Base-by-base conservation (phyloP, 257 asterid genomes). In the Nicotiana sylvestris region DNA sequence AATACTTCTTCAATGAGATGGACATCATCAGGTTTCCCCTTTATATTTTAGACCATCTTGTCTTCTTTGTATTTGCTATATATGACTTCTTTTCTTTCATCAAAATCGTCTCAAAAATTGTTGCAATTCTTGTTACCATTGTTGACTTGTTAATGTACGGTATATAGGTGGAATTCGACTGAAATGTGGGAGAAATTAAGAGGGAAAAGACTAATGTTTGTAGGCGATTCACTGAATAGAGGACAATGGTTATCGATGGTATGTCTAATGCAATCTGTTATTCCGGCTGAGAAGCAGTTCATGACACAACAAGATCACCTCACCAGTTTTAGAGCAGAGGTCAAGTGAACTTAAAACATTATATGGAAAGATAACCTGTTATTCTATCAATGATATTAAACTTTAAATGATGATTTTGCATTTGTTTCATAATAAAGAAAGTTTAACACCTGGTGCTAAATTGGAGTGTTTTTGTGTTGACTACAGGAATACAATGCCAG, bases 221-320 rank as follows among this genome's bases (percentile, higher is more conserved):
- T 94, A 0, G 99, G 97, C 64, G 98, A 95, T 89, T 92, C 99
- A 18, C 82, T 95, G 76, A 94, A 92, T 77, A 86, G 98, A 90
- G 98, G 98, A 62, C 97, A 95, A 77, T 95, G 99, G 99, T 90
- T 95, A 85, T 95, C 98, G 25, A 83, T 94, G 94, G 43, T 95
- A 87, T 95, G 99, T 82, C 82, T 94, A 88, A 81, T 94, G 88
- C 92, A 92, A 43, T 90, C 95, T 69, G 85, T 70, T 12, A 76
- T 95, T 85, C 95, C 96, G 27, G 81, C 87, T 1, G 86, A 91
- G 78, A 90, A 90, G 84, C 92, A 78, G 79, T 94, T 95, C 74
- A 92, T 94, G 81, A 86, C 99, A 9, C 98, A 95, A 4, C 91
- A 95, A 82, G 87, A 92, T 3, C 97, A 90, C 39, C 97, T 95